Conservation (phyloP, 225 moss, liverwort and hornwort genomes). For the Marchantia paleacea region DNA sequence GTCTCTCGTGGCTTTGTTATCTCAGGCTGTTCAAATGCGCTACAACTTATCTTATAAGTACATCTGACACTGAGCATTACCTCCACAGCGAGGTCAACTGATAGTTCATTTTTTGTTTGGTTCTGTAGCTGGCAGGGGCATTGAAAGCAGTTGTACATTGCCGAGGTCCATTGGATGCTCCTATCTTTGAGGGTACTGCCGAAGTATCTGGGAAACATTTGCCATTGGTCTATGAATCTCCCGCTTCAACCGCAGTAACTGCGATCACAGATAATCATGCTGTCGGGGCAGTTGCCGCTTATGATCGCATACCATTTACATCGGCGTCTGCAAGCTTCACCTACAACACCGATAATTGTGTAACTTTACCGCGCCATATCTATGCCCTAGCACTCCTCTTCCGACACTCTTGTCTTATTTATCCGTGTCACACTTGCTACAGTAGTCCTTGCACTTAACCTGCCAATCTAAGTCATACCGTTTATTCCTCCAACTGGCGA, state of each 20-base stretch:
- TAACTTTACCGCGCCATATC: slow-evolving; percentile 14
- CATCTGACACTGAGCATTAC: neutral
- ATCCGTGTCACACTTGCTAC: too few relatives aligned
- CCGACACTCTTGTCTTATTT: too few relatives aligned
- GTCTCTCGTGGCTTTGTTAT: neutral
- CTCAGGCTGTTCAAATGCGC: neutral
- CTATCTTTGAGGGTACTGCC: slow-evolving; percentile 94
- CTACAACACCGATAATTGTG: slow-evolving; percentile 91
- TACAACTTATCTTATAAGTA: neutral
- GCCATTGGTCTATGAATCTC: slow-evolving; percentile 52
- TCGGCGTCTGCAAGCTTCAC: slow-evolving; percentile 93
- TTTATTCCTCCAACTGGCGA: too few relatives aligned
- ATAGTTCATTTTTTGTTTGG: neutral
- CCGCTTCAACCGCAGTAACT: slow-evolving; percentile 56
- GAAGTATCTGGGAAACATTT: slow-evolving; percentile 77
- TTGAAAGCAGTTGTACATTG: slow-evolving; percentile 95
- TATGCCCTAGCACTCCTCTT: too few relatives aligned
- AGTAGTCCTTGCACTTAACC: too few relatives aligned
- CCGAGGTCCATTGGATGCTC: slow-evolving; percentile 89
- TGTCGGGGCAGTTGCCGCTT: slow-evolving; percentile 85
- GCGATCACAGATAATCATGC: slow-evolving; percentile 56
- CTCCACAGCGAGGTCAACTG: neutral
- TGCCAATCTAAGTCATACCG: too few relatives aligned
- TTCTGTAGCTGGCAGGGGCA: slow-evolving; percentile 85
- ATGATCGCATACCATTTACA: slow-evolving; percentile 75